Conservation (phyloP, 2,329 filamentous ascomycete species). For the Xylogone sp. region DNA sequence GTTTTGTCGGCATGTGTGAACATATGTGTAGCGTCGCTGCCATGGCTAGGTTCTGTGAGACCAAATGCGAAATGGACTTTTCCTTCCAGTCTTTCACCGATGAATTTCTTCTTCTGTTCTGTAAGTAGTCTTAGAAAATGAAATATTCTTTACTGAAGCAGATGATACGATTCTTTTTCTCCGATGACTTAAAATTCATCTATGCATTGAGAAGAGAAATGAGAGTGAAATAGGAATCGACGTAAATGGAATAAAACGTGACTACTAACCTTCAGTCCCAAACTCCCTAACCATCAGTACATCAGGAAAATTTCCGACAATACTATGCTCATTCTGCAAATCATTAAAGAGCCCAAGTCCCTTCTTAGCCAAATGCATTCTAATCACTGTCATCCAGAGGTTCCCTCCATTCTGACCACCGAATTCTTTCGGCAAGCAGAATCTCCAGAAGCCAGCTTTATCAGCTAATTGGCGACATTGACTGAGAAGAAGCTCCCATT, state of each 20-base stretch:
- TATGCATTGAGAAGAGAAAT: too few species aligned
- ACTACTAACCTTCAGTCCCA: conserved; percentile 34
- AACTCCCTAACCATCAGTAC: conserved; percentile 60
- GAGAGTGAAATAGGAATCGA: background rate
- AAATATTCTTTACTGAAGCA: too few species aligned
- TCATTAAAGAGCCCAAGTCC: conserved; percentile 60
- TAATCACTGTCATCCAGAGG: conserved; percentile 60
- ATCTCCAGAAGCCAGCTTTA: conserved; percentile 56
- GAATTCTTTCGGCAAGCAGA: conserved; percentile 52
- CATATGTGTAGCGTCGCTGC: conserved; percentile 62
- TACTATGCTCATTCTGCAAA: conserved; percentile 59
- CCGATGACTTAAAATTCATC: too few species aligned
- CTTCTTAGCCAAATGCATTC: conserved; percentile 55
- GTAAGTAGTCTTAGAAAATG: too few species aligned
- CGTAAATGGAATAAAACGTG: background rate
- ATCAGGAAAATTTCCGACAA: conserved; percentile 61
- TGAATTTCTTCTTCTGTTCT: conserved; percentile 50
- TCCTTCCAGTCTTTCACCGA: conserved; percentile 47
- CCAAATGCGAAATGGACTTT: conserved; percentile 57
- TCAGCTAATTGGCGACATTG: conserved; percentile 49
- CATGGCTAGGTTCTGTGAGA: conserved; percentile 57
- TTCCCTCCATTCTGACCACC: conserved; percentile 49
- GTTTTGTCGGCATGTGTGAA: conserved; percentile 46
- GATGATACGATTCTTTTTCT: too few species aligned
- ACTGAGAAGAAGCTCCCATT: conserved; percentile 54